Evolutionary conservation across 2,329 filamentous ascomycete genomes (phyloP).

Genomic region (Cryphonectria radicalis): DNA sequence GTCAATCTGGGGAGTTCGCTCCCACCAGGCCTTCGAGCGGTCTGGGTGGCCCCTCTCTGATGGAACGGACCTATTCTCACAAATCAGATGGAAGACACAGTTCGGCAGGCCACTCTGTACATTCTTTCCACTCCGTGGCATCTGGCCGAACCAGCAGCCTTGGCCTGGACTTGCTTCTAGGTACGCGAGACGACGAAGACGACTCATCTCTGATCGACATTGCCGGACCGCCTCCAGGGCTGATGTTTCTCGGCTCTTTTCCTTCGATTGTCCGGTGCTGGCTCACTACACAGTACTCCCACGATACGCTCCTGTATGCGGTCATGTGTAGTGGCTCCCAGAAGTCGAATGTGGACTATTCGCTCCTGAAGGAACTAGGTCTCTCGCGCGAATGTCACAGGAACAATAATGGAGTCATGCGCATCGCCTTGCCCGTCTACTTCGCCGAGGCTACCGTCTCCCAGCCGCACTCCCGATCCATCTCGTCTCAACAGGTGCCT

Average conservation of each 20-base stretch:
- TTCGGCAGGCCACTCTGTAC: conserved; percentile 80
- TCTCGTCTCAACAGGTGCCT: conserved; percentile 78
- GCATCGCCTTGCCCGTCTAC: conserved; percentile 80
- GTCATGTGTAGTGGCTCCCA: conserved; percentile 92
- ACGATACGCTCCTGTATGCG: conserved; percentile 86
- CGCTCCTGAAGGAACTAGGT: conserved; percentile 75
- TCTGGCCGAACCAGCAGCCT: conserved; percentile 87
- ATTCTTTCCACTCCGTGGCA: conserved; percentile 70
- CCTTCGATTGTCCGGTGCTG: conserved; percentile 96
- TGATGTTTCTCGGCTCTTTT: conserved; percentile 85
- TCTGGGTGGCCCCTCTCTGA: conserved; percentile 78
- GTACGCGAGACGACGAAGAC: conserved; percentile 54
- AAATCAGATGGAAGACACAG: conserved; percentile 95
- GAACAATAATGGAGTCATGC: conserved; percentile 67
- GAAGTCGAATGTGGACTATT: conserved; percentile 78
- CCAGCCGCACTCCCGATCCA: conserved; percentile 75
- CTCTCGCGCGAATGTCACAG: conserved; percentile 68
- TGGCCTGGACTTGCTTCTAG: conserved; percentile 73
- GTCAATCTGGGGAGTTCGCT: conserved; percentile 82
- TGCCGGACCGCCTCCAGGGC: conserved; percentile 77
- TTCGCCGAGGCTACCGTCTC: conserved; percentile 88
- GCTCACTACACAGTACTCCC: conserved; percentile 88
- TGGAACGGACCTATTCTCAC: conserved; percentile 89
- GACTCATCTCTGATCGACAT: conserved; percentile 68
- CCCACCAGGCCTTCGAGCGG: conserved; percentile 79